These are phyloP conservation scores for Fragaria vesca DNA, from an alignment of 306 rosid species.

Conservation along the genomic window DNA sequence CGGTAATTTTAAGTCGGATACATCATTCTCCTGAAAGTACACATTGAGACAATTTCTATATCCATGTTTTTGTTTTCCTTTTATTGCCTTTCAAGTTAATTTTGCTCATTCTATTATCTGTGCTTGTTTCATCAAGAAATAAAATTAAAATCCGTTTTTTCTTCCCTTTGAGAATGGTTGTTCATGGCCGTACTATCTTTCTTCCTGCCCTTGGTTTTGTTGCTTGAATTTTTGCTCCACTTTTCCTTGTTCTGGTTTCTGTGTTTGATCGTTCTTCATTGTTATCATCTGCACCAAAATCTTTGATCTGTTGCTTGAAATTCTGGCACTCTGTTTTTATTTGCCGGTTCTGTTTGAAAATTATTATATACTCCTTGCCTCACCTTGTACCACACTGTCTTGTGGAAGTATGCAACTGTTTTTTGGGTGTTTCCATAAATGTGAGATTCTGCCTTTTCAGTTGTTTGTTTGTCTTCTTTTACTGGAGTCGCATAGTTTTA, in stretches of 20 bases:
- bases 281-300: background rate
- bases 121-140: constrained; percentile 37
- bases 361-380: background rate
- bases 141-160: constrained; percentile 30
- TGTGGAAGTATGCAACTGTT: no score
- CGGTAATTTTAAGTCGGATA: constrained; percentile 98
- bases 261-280: background rate
- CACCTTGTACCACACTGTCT: no score
- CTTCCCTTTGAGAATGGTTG: background rate
- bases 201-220: background rate
- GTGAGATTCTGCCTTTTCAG: no score
- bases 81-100: constrained; percentile 20
- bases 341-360: background rate
- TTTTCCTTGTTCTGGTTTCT: background rate
- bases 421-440: no score
- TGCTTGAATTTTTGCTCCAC: background rate
- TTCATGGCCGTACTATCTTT: background rate
- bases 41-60: constrained; percentile 99
- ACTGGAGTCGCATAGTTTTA: no score
- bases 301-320: background rate
- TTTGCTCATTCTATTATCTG: constrained; percentile 28
- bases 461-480: no score
- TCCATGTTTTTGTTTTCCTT: constrained; percentile 35
- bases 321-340: background rate
- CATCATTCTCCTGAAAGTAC: constrained; percentile 99